These are phyloP conservation scores for Hyaloscypha variabilis DNA, from an alignment of 495 filamentous ascomycete genomes.

Conservation along the genomic window DNA sequence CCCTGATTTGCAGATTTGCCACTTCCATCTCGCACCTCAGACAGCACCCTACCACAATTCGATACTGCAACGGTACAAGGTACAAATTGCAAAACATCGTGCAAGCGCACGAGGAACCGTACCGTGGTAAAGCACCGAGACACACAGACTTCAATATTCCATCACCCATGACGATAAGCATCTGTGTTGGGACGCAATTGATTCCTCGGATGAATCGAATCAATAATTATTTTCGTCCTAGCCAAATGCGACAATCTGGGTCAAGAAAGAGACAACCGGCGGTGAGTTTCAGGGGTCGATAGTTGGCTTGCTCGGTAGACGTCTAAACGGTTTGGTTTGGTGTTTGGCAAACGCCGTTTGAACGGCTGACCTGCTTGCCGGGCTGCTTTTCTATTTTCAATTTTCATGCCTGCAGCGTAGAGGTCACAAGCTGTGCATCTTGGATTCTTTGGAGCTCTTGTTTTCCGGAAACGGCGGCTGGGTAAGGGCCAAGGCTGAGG, in stretches of 20 bases:
- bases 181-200: neutral
- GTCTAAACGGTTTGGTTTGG: constrained; percentile 1
- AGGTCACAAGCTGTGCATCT: neutral
- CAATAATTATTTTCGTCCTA: constrained; percentile 12
- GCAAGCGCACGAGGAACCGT: neutral
- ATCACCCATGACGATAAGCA: constrained; percentile 3
- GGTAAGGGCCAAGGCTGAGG: constrained; percentile 11
- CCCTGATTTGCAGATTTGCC: too few relatives aligned
- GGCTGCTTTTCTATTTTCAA: constrained; percentile 13
- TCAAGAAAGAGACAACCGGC: constrained; percentile 17
- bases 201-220: constrained; percentile 19
- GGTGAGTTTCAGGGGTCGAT: constrained; percentile 32
- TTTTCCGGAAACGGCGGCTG: neutral
- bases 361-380: constrained; percentile 23
- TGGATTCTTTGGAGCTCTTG: neutral
- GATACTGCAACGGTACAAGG: constrained; percentile 20
- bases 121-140: neutral
- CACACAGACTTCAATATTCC: constrained; percentile 24
- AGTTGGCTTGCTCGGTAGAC: neutral
- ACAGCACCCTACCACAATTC: neutral
- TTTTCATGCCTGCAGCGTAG: too few relatives aligned
- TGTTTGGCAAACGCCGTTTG: constrained; percentile 25
- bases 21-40: neutral
- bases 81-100: constrained; percentile 7
- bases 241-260: neutral